Evolutionary conservation across 495 filamentous ascomycete genomes (phyloP).

Genomic region (Daldinia decipiens): DNA sequence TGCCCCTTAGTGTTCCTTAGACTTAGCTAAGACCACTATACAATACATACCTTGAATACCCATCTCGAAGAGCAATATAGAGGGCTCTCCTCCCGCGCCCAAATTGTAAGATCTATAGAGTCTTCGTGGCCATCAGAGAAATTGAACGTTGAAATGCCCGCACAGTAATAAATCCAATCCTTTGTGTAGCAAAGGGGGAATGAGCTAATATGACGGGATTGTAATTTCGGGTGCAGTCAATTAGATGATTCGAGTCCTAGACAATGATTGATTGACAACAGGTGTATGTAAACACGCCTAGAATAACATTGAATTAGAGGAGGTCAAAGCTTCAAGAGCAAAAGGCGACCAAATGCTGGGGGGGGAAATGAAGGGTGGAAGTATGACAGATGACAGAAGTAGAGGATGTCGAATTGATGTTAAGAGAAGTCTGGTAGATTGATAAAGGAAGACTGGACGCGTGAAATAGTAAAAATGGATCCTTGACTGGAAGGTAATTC

Average conservation of each 20-base stretch:
- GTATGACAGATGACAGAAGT: not conserved
- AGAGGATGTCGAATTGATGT: not conserved
- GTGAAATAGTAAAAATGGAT: slow-evolving; percentile 1
- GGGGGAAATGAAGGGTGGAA: not conserved
- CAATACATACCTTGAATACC: slow-evolving; percentile 71
- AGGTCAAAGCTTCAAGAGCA: not conserved
- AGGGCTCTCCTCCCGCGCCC: slow-evolving; percentile 40
- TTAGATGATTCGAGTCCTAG: not conserved
- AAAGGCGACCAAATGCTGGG: not conserved
- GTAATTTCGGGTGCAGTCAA: not conserved
- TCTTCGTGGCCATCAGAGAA: slow-evolving; percentile 22
- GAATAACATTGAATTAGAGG: slow-evolving; percentile 4
- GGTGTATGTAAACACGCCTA: slow-evolving; percentile 36
- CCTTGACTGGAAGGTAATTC: not conserved
- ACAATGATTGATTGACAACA: not conserved
- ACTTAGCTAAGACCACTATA: not conserved
- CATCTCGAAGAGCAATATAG: slow-evolving; percentile 61
- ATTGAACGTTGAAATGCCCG: not conserved
- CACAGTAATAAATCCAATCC: slow-evolving; percentile 3
- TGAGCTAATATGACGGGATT: not conserved
- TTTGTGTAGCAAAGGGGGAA: not conserved
- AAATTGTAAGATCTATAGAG: slow-evolving; percentile 5
- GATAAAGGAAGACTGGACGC: slow-evolving; percentile 7
- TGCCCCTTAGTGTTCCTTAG: not conserved
- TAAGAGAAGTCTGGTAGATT: slow-evolving; percentile 4